Percentiles rank a stretch among this genome's conserved stretches.
Conservation (phyloP, 352 stramenopile genomes). For the Synura sp. region DNA sequence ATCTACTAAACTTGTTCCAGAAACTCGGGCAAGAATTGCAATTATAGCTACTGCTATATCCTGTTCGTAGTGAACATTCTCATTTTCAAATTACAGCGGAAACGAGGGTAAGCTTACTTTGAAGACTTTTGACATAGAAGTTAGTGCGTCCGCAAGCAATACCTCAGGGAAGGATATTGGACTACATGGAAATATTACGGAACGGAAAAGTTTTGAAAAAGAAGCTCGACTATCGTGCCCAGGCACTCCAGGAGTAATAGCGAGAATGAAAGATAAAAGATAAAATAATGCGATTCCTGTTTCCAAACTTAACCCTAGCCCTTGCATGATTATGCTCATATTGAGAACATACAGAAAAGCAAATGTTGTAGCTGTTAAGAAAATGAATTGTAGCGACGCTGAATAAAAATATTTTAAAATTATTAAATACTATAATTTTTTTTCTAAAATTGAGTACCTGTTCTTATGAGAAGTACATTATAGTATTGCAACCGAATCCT, state of each 20-base stretch:
- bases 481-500: too few relatives aligned
- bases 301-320: not conserved
- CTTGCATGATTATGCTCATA: not conserved
- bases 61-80: too few relatives aligned
- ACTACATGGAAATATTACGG: conserved; percentile 43
- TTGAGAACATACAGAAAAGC: not conserved
- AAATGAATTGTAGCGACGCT: too few relatives aligned
- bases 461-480: too few relatives aligned
- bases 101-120: too few relatives aligned
- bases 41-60: conserved; percentile 45
- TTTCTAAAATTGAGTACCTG: too few relatives aligned
- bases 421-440: too few relatives aligned
- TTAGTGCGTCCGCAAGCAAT: conserved; percentile 48
- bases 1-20: not conserved
- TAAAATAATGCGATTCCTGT: not conserved
- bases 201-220: not conserved
- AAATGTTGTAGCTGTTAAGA: too few relatives aligned
- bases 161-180: conserved; percentile 48
- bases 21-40: conserved; percentile 23
- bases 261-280: not conserved
- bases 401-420: too few relatives aligned
- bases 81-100: too few relatives aligned
- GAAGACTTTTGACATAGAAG: conserved; percentile 46
- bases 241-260: not conserved
- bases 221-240: not conserved